These are phyloP conservation scores for Xylariales sp. DNA, from an alignment of 2,329 filamentous ascomycete species.

Conservation along the genomic window DNA sequence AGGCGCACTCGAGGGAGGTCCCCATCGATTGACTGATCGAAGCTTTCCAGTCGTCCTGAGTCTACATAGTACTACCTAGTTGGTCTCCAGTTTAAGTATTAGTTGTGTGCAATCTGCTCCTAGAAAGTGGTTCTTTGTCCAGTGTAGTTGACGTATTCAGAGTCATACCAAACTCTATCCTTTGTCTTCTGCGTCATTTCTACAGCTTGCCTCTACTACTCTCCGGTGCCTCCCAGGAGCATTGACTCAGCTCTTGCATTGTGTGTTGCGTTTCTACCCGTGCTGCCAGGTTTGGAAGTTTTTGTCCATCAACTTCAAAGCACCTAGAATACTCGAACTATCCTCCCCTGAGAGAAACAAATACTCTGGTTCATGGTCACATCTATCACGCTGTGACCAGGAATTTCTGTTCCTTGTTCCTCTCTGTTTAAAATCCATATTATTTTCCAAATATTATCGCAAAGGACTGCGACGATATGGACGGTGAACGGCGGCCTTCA, in stretches of 20 bases:
- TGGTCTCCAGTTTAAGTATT: constrained; percentile 25
- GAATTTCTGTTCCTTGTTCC: not conserved
- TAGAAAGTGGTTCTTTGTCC: constrained; percentile 19
- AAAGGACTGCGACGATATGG: constrained; percentile 28
- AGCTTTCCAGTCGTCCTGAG: constrained; percentile 12
- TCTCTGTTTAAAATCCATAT: not conserved
- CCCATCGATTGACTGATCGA: not conserved
- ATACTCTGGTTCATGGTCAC: constrained; percentile 4
- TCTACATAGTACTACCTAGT: not conserved
- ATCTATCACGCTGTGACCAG: constrained; percentile 4
- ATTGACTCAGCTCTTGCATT: constrained; percentile 16
- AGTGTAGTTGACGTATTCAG: constrained; percentile 25
- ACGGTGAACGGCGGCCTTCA: constrained; percentile 16
- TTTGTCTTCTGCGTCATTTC: constrained; percentile 29
- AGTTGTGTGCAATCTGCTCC: constrained; percentile 5
- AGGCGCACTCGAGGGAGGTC: not conserved
- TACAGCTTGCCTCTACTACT: constrained; percentile 14
- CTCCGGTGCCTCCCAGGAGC: not conserved
- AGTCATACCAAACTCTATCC: constrained; percentile 32
- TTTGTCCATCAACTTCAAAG: not conserved
- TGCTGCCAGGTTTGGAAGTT: not conserved
- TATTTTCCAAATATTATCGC: not conserved
- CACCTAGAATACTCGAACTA: constrained; percentile 7
- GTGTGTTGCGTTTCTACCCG: constrained; percentile 5
- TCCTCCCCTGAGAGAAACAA: constrained; percentile 4